Evolutionary conservation across 768 basidiomycete species (phyloP).

Genomic region (Hypsizygus marmoreus): DNA sequence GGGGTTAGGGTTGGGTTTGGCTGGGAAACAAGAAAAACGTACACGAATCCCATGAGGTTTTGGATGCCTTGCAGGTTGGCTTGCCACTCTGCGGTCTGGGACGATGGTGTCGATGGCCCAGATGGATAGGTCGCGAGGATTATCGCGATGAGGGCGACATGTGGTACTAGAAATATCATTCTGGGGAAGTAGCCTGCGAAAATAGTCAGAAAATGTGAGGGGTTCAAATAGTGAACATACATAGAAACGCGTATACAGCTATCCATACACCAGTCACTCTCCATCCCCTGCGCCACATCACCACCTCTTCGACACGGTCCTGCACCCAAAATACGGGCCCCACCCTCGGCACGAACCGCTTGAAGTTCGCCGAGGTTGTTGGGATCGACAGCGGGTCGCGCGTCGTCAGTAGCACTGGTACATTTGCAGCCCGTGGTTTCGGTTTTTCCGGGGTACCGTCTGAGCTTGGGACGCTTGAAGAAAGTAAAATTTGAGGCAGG

Average conservation of each 20-base stretch:
- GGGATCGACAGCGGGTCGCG: constrained; percentile 76
- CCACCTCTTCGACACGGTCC: constrained; percentile 82
- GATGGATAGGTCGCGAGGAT: constrained; percentile 70
- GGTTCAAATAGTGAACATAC: constrained; percentile 41
- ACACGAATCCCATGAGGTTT: constrained; percentile 84
- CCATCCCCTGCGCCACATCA: constrained; percentile 82
- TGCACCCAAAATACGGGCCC: constrained; percentile 90
- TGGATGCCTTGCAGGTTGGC: constrained; percentile 89
- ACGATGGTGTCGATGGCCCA: constrained; percentile 35
- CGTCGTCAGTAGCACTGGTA: constrained; percentile 50
- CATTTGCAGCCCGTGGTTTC: constrained; percentile 23
- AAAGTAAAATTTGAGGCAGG: constrained; percentile 40
- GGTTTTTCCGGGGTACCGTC: constrained; percentile 19
- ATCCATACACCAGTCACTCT: constrained; percentile 75
- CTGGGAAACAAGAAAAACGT: neutral
- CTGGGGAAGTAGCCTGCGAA: constrained; percentile 74
- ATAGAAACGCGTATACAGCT: constrained; percentile 74
- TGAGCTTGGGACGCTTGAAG: constrained; percentile 27
- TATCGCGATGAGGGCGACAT: constrained; percentile 58
- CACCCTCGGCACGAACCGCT: constrained; percentile 72
- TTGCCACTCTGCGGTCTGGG: constrained; percentile 76
- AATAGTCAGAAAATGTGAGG: neutral
- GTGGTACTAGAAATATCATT: constrained; percentile 70
- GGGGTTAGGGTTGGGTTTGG: neutral
- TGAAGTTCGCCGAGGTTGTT: constrained; percentile 77